phyloP scores from a whole-genome alignment of 1,139 yeast species.

The Arxiozyma slooffiae region DNA sequence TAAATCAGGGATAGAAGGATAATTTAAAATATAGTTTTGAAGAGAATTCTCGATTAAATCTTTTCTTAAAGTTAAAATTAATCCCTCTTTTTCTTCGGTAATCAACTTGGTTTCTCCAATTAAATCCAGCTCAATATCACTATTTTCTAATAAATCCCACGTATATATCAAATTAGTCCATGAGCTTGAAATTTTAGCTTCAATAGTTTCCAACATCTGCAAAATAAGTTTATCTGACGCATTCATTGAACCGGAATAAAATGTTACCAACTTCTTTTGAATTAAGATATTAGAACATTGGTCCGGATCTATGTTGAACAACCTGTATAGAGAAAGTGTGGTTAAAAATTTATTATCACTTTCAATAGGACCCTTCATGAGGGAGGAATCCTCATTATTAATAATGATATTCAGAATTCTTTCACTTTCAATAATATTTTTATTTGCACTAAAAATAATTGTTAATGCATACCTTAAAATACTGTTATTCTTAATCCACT shows the following conservation, averaged over 20 bases:
- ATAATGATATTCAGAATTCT: slow-evolving; percentile 58
- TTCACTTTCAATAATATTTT: slow-evolving; percentile 37
- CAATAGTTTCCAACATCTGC: slow-evolving; percentile 46
- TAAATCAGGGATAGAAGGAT: slow-evolving; percentile 17
- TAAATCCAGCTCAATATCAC: slow-evolving; percentile 36
- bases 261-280: slow-evolving; percentile 40
- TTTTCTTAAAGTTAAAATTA: slow-evolving; percentile 49
- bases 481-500: slow-evolving; percentile 39
- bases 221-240: slow-evolving; percentile 57
- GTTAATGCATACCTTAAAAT: slow-evolving; percentile 40
- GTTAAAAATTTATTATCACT: slow-evolving; percentile 31
- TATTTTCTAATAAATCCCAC: slow-evolving; percentile 55
- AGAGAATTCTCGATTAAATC: slow-evolving; percentile 43
- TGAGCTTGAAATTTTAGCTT: slow-evolving; percentile 38
- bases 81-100: slow-evolving; percentile 38
- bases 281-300: slow-evolving; percentile 40
- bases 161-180: slow-evolving; percentile 54
- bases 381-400: slow-evolving; percentile 38
- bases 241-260: slow-evolving; percentile 54
- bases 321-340: slow-evolving; percentile 36
- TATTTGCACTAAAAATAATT: slow-evolving; percentile 33
- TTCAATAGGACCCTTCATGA: slow-evolving; percentile 21
- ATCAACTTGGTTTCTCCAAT: slow-evolving; percentile 41
- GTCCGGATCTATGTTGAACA: slow-evolving; percentile 41
- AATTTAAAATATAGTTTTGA: slow-evolving; percentile 30